Base-by-base conservation (phyloP, 1,284 basidiomycete genomes). In the Omphalotus olearius region DNA sequence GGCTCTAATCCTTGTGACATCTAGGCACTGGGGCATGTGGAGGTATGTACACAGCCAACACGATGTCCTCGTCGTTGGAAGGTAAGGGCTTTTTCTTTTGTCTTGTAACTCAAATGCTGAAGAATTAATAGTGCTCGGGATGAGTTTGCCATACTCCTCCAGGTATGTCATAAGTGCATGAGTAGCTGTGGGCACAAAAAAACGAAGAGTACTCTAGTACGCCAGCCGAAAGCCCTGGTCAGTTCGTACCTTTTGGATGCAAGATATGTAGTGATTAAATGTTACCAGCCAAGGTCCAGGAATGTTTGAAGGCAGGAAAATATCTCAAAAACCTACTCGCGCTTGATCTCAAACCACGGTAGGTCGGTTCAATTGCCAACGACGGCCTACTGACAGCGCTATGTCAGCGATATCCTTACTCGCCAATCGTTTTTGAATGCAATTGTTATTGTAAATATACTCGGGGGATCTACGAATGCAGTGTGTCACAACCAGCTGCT, bases 391-490 rank as follows among this genome's bases (percentile, higher is more conserved):
- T 45, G 7, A 43, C 36, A 37, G 10, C 5, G 28, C 9, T 13
- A 20, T 42, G 9, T 6, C 14, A 86, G 84, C 58, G 94, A 98
- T 65, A 97, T 98, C 62, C 73, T 98, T 58, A 97, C 95, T 13
- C 88, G 88, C 38, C 77, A 85, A 40, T 92, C 94, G 0, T 95
- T 98, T 71, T 73, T 96, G 64, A 97, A 98, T 62, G 94, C 93
- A 14, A 93, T 98, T 56, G 82, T 86, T 9, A 76, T 92, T 42
- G 79, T 91, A 47, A 93, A 89, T 60, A 77, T 93, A 44, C 79
- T 96, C 16, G 95, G 91, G 45, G 93, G 93, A 6, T 95, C 92
- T 4, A 98, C 94, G 9, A 98, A 98, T 65, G 88, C 93, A 26
- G 92, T 89, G 61, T 53, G 80, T 60, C 35, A 41, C 28, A 48